Evolutionary conservation across 768 basidiomycete genomes (phyloP).

Genomic region (Russula sp.): DNA sequence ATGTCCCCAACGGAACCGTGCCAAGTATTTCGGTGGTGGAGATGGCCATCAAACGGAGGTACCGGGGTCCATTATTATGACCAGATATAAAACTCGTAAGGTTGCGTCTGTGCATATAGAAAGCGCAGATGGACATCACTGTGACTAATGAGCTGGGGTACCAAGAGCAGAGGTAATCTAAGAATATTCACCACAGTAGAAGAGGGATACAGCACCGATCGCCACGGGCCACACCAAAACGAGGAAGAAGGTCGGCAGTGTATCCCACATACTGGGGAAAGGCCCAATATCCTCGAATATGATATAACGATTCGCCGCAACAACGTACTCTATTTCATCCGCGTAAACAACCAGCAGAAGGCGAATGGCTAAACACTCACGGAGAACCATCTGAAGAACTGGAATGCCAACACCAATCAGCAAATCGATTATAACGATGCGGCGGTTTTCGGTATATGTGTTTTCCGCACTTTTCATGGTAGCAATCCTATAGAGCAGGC

Average conservation of each 20-base stretch:
- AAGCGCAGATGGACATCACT: constrained; percentile 34
- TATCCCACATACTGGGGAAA: constrained; percentile 39
- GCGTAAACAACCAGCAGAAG: background rate
- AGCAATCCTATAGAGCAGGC: constrained; percentile 49
- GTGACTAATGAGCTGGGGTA: constrained; percentile 1
- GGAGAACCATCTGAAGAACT: constrained; percentile 5
- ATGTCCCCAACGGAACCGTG: background rate
- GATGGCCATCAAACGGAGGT: background rate
- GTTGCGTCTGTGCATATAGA: constrained; percentile 32
- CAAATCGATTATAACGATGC: constrained; percentile 11
- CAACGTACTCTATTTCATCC: too few species aligned
- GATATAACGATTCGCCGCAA: background rate
- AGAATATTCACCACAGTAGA: constrained; percentile 40
- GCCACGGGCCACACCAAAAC: constrained; percentile 34
- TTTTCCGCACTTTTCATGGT: constrained; percentile 36
- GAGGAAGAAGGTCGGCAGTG: constrained; percentile 36
- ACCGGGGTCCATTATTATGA: background rate
- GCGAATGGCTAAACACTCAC: background rate
- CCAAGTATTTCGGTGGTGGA: background rate
- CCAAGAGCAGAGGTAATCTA: background rate
- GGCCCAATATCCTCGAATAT: constrained; percentile 44
- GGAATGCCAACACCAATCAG: constrained; percentile 35
- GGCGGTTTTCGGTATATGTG: constrained; percentile 20
- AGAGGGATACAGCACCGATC: constrained; percentile 33
- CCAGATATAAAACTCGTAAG: constrained; percentile 27